Percentiles rank a stretch among this genome's conserved stretches.
Conservation (phyloP, 73 alveolate species). For the Tetrahymena malaccensis region DNA sequence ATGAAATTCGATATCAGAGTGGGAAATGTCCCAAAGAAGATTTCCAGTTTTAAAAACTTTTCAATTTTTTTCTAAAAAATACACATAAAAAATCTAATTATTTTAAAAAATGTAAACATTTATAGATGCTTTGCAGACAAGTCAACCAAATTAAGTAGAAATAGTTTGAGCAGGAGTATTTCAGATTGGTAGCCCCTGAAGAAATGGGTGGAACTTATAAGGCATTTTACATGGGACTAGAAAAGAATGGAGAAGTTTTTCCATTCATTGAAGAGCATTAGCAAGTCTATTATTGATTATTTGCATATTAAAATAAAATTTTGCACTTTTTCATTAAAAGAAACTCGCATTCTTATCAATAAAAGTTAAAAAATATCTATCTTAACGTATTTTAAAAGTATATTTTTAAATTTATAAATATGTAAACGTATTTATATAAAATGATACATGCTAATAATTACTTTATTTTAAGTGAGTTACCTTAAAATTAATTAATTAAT, state of each 20-base stretch:
- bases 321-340: background rate
- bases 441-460: background rate
- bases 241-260: background rate
- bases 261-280: background rate
- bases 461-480: background rate
- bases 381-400: background rate
- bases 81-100: background rate
- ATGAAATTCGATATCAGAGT: background rate
- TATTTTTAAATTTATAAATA: no score
- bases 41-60: background rate
- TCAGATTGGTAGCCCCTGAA: conserved; percentile 55
- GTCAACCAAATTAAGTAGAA: conserved; percentile 12
- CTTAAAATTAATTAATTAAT: background rate
- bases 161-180: conserved; percentile 51
- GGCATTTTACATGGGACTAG: background rate
- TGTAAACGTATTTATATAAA: background rate
- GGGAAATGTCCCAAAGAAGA: background rate
- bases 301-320: no score
- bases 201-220: conserved; percentile 56
- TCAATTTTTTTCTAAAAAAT: background rate
- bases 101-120: background rate
- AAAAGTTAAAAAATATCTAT: no score
- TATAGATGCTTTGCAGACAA: conserved; percentile 23
- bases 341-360: no score
- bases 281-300: background rate